These are phyloP conservation scores for Colletotrichum lindemuthianum DNA, from an alignment of 2,329 filamentous ascomycete species.

Conservation along the genomic window DNA sequence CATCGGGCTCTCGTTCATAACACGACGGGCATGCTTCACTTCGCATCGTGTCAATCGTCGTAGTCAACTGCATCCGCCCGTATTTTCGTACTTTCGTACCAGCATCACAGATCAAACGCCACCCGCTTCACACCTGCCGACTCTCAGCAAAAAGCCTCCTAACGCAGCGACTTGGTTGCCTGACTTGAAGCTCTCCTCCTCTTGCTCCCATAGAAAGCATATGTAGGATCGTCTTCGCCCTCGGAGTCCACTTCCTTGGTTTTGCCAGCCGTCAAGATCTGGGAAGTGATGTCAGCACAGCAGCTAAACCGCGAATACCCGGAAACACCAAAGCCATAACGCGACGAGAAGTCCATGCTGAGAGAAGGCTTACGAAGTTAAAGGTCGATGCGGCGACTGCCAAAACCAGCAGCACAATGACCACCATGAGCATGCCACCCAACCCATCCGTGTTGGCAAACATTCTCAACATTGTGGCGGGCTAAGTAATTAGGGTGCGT, in stretches of 20 bases:
- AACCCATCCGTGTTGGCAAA: slow-evolving; percentile 26
- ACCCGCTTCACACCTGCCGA: too few species aligned
- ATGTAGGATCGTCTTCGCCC: slow-evolving; percentile 34
- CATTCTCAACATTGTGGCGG: slow-evolving; percentile 34
- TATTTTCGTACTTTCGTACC: too few species aligned
- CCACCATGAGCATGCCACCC: slow-evolving; percentile 23
- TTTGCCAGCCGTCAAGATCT: slow-evolving; percentile 33
- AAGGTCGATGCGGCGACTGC: slow-evolving; percentile 32
- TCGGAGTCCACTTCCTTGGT: slow-evolving; percentile 26
- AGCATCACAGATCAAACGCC: too few species aligned
- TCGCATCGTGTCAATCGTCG: too few species aligned
- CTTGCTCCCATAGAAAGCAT: slow-evolving; percentile 35
- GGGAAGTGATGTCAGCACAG: slow-evolving; percentile 3
- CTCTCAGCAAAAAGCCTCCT: too few species aligned
- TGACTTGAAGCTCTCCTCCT: slow-evolving; percentile 34
- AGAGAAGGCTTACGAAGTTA: slow-evolving; percentile 29
- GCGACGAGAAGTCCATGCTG: not conserved
- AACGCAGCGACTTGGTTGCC: not conserved
- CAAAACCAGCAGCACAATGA: slow-evolving; percentile 33
- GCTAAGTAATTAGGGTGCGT: not conserved
- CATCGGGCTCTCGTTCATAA: too few species aligned
- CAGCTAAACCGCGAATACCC: not conserved
- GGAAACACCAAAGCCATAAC: not conserved
- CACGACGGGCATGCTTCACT: too few species aligned
- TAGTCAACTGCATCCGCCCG: too few species aligned